These are phyloP conservation scores for Tremella yokohamensis DNA, from an alignment of 768 basidiomycete genomes.

Conservation along the genomic window DNA sequence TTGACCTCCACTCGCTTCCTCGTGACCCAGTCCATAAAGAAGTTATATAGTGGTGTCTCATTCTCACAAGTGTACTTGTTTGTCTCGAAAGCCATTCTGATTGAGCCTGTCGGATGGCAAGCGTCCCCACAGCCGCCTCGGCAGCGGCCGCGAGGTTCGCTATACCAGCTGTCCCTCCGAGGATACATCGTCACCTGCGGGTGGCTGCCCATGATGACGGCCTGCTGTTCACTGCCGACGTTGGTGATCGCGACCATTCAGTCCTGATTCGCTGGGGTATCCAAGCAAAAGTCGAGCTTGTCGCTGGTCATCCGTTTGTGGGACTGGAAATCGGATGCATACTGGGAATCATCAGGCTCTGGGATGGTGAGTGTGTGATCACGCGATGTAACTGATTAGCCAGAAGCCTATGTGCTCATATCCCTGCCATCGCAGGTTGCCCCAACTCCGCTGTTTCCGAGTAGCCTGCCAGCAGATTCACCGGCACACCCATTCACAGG, in stretches of 20 bases:
- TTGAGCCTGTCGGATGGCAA: no score
- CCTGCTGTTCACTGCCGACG: constrained; percentile 20
- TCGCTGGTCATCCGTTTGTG: not conserved
- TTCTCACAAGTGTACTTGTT: no score
- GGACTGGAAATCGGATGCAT: constrained; percentile 42
- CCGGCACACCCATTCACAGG: constrained; percentile 14
- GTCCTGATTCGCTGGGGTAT: constrained; percentile 39
- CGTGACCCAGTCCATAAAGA: no score
- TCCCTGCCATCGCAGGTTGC: constrained; percentile 25
- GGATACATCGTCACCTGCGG: constrained; percentile 36
- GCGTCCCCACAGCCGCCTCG: no score
- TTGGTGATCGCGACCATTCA: constrained; percentile 11
- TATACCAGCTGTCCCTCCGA: constrained; percentile 44
- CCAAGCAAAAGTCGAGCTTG: constrained; percentile 29
- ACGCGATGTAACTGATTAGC: not conserved
- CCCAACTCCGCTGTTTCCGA: constrained; percentile 26
- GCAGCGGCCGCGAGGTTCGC: constrained; percentile 17
- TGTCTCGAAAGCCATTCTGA: no score
- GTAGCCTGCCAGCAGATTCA: constrained; percentile 10
- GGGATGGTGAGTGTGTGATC: constrained; percentile 36
- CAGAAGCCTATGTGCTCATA: constrained; percentile 42
- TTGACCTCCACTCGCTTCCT: no score
- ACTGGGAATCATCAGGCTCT: constrained; percentile 40
- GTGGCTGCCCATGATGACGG: constrained; percentile 30
- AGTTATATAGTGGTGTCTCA: no score